phyloP scores from a whole-genome alignment of 2,329 filamentous ascomycete species.

The Dendrostoma leiphaemia region DNA sequence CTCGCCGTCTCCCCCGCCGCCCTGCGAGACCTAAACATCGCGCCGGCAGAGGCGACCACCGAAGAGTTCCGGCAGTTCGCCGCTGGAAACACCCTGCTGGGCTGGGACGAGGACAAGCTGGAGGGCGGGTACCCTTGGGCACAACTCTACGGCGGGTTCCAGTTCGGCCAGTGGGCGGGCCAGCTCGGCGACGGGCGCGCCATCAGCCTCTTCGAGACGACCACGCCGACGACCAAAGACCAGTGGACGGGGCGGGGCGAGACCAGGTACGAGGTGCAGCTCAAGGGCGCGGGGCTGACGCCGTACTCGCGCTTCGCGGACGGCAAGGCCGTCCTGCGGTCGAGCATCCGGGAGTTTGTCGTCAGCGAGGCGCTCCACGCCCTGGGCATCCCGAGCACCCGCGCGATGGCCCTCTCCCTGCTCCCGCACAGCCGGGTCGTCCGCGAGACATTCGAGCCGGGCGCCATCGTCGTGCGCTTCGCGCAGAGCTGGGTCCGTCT shows the following conservation, averaged over 20 bases:
- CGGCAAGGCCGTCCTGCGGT: slow-evolving; percentile 87
- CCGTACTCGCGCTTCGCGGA: slow-evolving; percentile 97
- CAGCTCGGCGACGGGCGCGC: slow-evolving; percentile 93
- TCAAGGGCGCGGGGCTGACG: slow-evolving; percentile 91
- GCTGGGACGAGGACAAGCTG: slow-evolving; percentile 66
- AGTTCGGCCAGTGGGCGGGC: slow-evolving; percentile 87
- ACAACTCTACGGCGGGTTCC: slow-evolving; percentile 89
- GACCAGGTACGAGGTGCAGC: slow-evolving; percentile 79
- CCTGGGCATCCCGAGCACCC: slow-evolving; percentile 79
- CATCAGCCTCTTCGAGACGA: slow-evolving; percentile 90
- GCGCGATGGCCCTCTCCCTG: slow-evolving; percentile 79
- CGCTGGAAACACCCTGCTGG: slow-evolving; percentile 78
- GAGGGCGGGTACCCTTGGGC: slow-evolving; percentile 91
- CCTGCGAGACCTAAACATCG: slow-evolving; percentile 77
- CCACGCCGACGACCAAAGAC: slow-evolving; percentile 68
- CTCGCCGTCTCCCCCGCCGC: slow-evolving; percentile 78
- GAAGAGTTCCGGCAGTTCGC: slow-evolving; percentile 76
- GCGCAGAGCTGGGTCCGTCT: slow-evolving; percentile 89
- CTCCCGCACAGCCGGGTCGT: slow-evolving; percentile 70
- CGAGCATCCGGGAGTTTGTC: slow-evolving; percentile 90
- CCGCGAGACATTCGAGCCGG: slow-evolving; percentile 73
- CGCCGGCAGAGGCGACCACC: slow-evolving; percentile 62
- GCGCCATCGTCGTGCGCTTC: slow-evolving; percentile 88
- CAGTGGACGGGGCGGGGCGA: slow-evolving; percentile 19
- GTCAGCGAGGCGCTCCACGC: slow-evolving; percentile 88